Evolutionary conservation across 108 stramenopile species (phyloP).

Genomic region (Mayamaea pseudoterrestris): DNA sequence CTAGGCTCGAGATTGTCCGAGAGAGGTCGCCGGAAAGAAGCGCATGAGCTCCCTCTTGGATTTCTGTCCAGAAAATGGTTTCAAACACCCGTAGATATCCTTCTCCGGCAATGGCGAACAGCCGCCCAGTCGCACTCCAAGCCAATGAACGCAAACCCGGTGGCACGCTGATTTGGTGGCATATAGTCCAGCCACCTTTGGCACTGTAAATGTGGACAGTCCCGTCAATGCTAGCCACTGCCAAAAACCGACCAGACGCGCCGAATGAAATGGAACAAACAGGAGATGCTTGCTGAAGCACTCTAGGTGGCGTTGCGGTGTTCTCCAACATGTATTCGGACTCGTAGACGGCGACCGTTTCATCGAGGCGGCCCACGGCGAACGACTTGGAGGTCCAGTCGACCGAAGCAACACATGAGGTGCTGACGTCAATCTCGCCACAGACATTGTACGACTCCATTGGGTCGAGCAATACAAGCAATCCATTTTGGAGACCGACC

Average conservation of each 20-base stretch:
- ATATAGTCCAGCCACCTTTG: constrained; percentile 21
- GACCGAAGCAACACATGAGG: constrained; percentile 14
- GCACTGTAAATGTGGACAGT: constrained; percentile 4
- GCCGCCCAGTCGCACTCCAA: constrained; percentile 29
- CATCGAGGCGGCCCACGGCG: constrained; percentile 28
- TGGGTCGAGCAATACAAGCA: constrained; percentile 14
- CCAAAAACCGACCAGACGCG: constrained; percentile 11
- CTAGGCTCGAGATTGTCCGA: not conserved
- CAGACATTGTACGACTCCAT: constrained; percentile 12
- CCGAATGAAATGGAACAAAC: constrained; percentile 22
- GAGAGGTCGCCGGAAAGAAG: not conserved
- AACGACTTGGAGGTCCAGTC: constrained; percentile 26
- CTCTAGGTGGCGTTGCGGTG: constrained; percentile 9
- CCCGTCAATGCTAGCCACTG: not conserved
- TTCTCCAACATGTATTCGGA: constrained; percentile 20
- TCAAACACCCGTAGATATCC: constrained; percentile 13
- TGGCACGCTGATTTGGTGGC: constrained; percentile 11
- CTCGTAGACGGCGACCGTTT: constrained; percentile 24
- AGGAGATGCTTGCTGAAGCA: constrained; percentile 4
- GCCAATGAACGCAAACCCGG: constrained; percentile 8
- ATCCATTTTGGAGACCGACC: constrained; percentile 19
- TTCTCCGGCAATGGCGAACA: constrained; percentile 14
- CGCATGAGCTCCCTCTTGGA: not conserved
- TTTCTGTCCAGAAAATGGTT: constrained; percentile 20
- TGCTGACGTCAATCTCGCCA: constrained; percentile 25